These are phyloP conservation scores for Fraxinus anomala DNA, from an alignment of 257 asterid species.

Conservation along the genomic window DNA sequence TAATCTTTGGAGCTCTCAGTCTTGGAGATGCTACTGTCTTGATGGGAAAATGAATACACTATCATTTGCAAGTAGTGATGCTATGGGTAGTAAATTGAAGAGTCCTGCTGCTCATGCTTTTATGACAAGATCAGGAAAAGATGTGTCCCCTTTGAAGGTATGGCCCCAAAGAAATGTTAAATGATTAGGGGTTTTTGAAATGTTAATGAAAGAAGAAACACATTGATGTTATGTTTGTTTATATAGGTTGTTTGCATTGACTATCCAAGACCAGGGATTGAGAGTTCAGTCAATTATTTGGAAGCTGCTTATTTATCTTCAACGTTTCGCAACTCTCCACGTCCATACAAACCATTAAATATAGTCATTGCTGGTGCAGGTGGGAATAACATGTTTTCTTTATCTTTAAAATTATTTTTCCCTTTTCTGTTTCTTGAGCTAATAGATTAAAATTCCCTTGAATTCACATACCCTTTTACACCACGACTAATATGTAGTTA, in stretches of 20 bases:
- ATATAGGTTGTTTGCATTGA: conserved; percentile 85
- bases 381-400: conserved; percentile 22
- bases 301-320: conserved; percentile 91
- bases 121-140: conserved; percentile 39
- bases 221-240: conserved; percentile 26
- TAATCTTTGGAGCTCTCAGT: conserved; percentile 40
- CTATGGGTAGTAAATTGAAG: conserved; percentile 60
- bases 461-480: neutral
- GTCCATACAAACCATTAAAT: conserved; percentile 79
- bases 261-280: conserved; percentile 90
- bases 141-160: conserved; percentile 56
- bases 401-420: conserved; percentile 7
- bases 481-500: neutral
- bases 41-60: conserved; percentile 42
- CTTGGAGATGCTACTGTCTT: conserved; percentile 34
- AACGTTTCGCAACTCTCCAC: conserved; percentile 57
- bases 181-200: conserved; percentile 13
- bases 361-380: conserved; percentile 98
- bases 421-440: neutral
- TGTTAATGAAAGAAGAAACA: conserved; percentile 13
- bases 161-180: conserved; percentile 23
- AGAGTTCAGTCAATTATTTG: conserved; percentile 69
- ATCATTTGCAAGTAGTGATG: conserved; percentile 56
- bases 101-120: conserved; percentile 37
- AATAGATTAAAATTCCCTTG: neutral